Base-by-base conservation (phyloP, 768 basidiomycete genomes). In the Phylloporus arenicola region DNA sequence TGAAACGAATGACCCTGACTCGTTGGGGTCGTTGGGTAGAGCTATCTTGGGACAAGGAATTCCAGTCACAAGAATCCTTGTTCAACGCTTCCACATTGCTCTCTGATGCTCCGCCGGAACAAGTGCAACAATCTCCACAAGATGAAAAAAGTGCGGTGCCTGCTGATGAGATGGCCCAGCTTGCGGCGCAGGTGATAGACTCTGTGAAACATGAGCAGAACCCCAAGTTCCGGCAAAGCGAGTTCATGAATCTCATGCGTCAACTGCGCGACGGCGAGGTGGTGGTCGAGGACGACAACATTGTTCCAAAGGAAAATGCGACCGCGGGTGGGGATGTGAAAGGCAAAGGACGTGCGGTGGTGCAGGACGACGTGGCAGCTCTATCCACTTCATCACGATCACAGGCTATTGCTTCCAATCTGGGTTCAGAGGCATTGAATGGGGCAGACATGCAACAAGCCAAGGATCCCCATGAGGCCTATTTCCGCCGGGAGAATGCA, bases 201-300 rank as follows among this genome's bases (percentile, higher is more conserved):
- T 76, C 84, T n/a, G 79, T 94, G 41, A 74, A 79, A 60, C 69
- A 84, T 51, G 88, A 88, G 48, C 75, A 78, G 60, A 92, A 89
- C 61, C 81, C 84, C 31, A 96, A 95, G 64, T 92, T 96, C 61
- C 76, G 81, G 68, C 79, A 90, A 29, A 92, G 89, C 65, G 76
- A 80, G 51, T 96, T 96, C 64, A 74, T 96, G 75, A 76, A 77
- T 19, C 75, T 96, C 24, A 95, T 96, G 92, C 80, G 78, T 45
- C 83, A 89, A 64, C 69, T 96, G 48, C 75, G 89, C 34, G 92
- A 93, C 67, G 80, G 83, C 8, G 79, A 86, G 60, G 75, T 91
- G 35, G 75, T 83, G 14, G 84, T 95, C 3, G 82, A 88, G 43
- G 88, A 86, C 17, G 84, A 92, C 60, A 69, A 83, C 45, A 80